Conservation (phyloP, 1,284 basidiomycete genomes). For the Cutaneotrichosporon cyanovorans region DNA sequence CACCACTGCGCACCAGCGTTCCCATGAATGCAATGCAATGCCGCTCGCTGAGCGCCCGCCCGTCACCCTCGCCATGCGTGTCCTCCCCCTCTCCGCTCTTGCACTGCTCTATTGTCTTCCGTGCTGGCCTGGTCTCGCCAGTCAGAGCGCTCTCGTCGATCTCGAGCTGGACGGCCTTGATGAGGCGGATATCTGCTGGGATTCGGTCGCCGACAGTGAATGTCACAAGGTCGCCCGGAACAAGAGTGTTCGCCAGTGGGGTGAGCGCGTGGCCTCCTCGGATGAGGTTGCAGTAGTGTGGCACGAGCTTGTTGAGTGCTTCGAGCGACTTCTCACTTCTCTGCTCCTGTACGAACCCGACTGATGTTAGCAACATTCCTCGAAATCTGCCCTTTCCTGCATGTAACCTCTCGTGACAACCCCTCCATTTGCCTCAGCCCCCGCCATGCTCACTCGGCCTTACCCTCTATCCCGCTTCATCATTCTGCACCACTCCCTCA, state of each 20-base stretch:
- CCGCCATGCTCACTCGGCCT: no score
- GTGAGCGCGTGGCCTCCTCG: slow-evolving; percentile 71
- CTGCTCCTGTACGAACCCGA: slow-evolving; percentile 92
- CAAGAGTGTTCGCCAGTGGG: slow-evolving; percentile 84
- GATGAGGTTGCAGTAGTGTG: slow-evolving; percentile 87
- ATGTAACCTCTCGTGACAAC: no score
- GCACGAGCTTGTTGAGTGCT: slow-evolving; percentile 91
- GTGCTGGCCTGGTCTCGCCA: slow-evolving; percentile 78
- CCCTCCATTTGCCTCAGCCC: no score
- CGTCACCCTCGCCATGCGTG: slow-evolving; percentile 50
- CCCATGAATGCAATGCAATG: slow-evolving; percentile 94
- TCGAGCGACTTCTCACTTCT: slow-evolving; percentile 91
- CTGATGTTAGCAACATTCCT: slow-evolving; percentile 51
- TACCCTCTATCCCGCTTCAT: no score
- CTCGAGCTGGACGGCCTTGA: slow-evolving; percentile 72
- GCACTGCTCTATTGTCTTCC: slow-evolving; percentile 59
- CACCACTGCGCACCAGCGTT: slow-evolving; percentile 84
- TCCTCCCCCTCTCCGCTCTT: slow-evolving; percentile 42
- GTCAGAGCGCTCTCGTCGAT: slow-evolving; percentile 93
- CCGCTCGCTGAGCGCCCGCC: slow-evolving; percentile 70
- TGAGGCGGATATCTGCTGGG: slow-evolving; percentile 83
- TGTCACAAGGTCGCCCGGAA: slow-evolving; percentile 87
- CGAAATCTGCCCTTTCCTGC: no score
- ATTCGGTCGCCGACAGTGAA: slow-evolving; percentile 85
- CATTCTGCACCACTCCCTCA: no score